These are phyloP conservation scores for Cryptococcus neoformans DNA, from an alignment of 1,284 basidiomycete species.

Conservation along the genomic window DNA sequence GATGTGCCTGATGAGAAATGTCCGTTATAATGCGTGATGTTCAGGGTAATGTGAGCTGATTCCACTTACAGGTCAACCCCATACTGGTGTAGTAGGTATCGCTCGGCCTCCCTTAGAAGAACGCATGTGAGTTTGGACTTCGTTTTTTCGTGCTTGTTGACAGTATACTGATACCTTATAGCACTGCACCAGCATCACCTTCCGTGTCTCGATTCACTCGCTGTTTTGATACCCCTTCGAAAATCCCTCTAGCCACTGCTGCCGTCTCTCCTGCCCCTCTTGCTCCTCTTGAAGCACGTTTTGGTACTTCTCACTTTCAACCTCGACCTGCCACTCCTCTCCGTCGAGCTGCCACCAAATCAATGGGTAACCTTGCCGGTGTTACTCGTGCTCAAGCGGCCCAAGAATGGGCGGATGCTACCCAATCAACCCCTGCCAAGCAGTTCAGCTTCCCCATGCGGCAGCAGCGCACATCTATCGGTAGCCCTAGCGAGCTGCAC, in stretches of 20 bases:
- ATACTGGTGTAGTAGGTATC: conserved; percentile 12
- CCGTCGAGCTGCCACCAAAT: conserved; percentile 36
- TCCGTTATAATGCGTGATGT: not conserved
- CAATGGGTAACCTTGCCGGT: conserved; percentile 39
- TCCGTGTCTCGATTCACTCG: conserved; percentile 8
- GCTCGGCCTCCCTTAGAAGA: conserved; percentile 34
- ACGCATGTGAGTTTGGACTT: conserved; percentile 22
- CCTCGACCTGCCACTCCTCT: conserved; percentile 23
- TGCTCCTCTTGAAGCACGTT: conserved; percentile 12
- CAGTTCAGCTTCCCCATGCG: conserved; percentile 13
- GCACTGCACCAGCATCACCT: conserved; percentile 24
- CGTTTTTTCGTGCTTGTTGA: not conserved
- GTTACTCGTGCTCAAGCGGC: conserved; percentile 20
- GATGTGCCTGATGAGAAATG: conserved; percentile 2
- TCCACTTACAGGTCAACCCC: conserved; percentile 2
- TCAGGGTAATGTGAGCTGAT: not conserved
- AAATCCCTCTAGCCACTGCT: conserved; percentile 30
- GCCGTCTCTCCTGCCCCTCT: conserved; percentile 18
- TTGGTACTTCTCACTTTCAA: conserved; percentile 9
- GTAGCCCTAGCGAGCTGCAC: conserved; percentile 37
- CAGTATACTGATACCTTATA: conserved; percentile 9
- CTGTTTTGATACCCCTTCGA: conserved; percentile 44
- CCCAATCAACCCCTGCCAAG: conserved; percentile 26
- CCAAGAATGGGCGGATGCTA: not conserved
- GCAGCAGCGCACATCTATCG: conserved; percentile 33